Base-by-base conservation (phyloP, 805 yeast genomes). In the Candida pini region DNA sequence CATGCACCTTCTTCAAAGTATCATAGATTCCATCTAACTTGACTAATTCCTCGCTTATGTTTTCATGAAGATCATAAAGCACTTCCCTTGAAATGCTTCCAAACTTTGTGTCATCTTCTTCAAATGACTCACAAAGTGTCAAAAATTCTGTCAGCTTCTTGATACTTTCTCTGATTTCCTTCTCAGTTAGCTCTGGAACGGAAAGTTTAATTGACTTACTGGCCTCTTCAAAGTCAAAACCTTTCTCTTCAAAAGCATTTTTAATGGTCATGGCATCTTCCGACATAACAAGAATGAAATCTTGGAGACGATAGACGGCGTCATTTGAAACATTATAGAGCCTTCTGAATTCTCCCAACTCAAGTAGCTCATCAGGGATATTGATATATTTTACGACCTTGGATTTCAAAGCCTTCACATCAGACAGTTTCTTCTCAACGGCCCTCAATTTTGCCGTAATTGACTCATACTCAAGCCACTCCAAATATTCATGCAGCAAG, bases 401-500 rank as follows among this genome's bases (percentile, higher is more conserved):
- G 13, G 44, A 45, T 28, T 51, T 55, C 15, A 58, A 41, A 1
- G 38, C 43, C 7, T 54, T 43, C 31, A 59, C 43, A 29, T 56
- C 50, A 39, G 63, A 51, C 38, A 56, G 39, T 45, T 55, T 70
- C 4, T 52, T 49, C 15, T 57, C 53, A 18, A 76, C 54, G 2
- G 62, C 71, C 16, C 61, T 52, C 9, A 59, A 30, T 1, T 56
- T 43, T 1, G 83, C 71, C 16, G 61, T 64, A 35, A 73, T 82
- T 24, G 85, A 69, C 13, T 77, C 87, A 47, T 73, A 76, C 32
- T 86, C 95, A 25, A 87, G 62, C 95, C 95, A 86, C 39, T 81
- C 90, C 30, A 83, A 60, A 18, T 66, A 59, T 9, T 73, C 77
- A 12, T 63, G 37, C 4, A 81, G 72, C 5, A 62, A 41, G 0